Evolutionary conservation across 208 protist genomes (phyloP).

Genomic region (Polymyxa betae): DNA sequence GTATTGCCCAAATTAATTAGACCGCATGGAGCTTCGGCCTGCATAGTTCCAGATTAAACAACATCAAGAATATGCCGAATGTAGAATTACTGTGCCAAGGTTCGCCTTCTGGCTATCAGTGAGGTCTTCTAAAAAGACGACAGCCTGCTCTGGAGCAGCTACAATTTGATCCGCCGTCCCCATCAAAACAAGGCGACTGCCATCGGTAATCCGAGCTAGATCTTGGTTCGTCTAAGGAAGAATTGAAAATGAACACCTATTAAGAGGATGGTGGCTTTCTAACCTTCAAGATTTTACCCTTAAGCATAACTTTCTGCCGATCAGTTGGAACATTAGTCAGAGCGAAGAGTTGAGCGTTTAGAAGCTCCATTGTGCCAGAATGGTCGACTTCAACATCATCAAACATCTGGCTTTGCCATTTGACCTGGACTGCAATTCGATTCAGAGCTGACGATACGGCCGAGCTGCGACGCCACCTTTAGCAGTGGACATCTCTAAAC

Average conservation of each 20-base stretch:
- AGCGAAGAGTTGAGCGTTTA: constrained; percentile 57
- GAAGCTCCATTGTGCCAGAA: neutral
- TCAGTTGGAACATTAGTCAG: constrained; percentile 59
- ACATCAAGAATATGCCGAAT: neutral
- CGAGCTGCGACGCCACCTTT: no score
- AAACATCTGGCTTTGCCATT: constrained; percentile 40
- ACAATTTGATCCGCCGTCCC: constrained; percentile 54
- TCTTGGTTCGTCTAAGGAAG: constrained; percentile 45
- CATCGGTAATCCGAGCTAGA: constrained; percentile 48
- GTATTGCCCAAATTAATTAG: constrained; percentile 57
- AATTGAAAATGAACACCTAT: neutral
- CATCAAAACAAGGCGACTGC: constrained; percentile 51
- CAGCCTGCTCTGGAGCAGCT: constrained; percentile 19
- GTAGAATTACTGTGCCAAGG: constrained; percentile 38
- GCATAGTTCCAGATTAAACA: neutral
- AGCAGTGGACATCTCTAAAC: no score
- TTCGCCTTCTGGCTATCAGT: constrained; percentile 55
- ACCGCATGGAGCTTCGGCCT: constrained; percentile 46
- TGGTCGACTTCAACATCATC: constrained; percentile 17
- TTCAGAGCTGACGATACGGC: no score
- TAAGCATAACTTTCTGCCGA: constrained; percentile 49
- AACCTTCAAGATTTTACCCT: constrained; percentile 51
- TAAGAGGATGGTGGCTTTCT: neutral
- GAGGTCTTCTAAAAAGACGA: constrained; percentile 59
- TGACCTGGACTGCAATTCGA: constrained; percentile 13